A percentile compares a stretch with the other conserved stretches of the same genome.
phyloP scores from a whole-genome alignment of 1,284 basidiomycete genomes.

The Singerocomus rubriflavus region DNA sequence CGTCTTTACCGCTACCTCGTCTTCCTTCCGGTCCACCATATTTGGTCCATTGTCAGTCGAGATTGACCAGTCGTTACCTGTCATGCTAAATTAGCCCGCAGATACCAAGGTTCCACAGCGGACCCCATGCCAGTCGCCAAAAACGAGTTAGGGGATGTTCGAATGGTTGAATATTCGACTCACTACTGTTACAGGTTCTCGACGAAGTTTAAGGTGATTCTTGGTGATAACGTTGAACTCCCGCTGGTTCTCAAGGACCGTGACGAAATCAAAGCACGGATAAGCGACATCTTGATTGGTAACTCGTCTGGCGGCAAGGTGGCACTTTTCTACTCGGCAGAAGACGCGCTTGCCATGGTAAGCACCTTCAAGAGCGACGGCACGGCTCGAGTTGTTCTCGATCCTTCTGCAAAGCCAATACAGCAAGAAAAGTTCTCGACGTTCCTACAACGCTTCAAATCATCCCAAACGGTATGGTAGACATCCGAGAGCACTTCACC shows the following conservation, averaged over 20 bases:
- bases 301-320: slow-evolving; percentile 41
- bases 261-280: slow-evolving; percentile 27
- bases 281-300: slow-evolving; percentile 36
- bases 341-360: slow-evolving; percentile 44
- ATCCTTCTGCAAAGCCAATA: slow-evolving; percentile 36
- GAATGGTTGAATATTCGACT: slow-evolving; percentile 2
- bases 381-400: slow-evolving; percentile 43
- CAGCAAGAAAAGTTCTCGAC: slow-evolving; percentile 43
- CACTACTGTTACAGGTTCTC: slow-evolving; percentile 15
- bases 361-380: slow-evolving; percentile 49
- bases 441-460: slow-evolving; percentile 44
- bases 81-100: slow-evolving; percentile 17
- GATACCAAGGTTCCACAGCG: slow-evolving; percentile 26
- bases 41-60: slow-evolving; percentile 54
- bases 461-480: slow-evolving; percentile 48
- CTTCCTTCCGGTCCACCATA: slow-evolving; percentile 42
- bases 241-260: slow-evolving; percentile 41
- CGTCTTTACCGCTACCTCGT: slow-evolving; percentile 19
- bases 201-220: slow-evolving; percentile 30
- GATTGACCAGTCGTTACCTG: not conserved
- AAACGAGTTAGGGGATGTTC: slow-evolving; percentile 23
- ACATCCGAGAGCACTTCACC: slow-evolving; percentile 7
- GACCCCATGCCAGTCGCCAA: not conserved
- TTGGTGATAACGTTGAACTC: slow-evolving; percentile 30
- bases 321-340: slow-evolving; percentile 52